These are phyloP conservation scores for Monilinia fructicola DNA, from an alignment of 2,329 filamentous ascomycete species.

Conservation along the genomic window DNA sequence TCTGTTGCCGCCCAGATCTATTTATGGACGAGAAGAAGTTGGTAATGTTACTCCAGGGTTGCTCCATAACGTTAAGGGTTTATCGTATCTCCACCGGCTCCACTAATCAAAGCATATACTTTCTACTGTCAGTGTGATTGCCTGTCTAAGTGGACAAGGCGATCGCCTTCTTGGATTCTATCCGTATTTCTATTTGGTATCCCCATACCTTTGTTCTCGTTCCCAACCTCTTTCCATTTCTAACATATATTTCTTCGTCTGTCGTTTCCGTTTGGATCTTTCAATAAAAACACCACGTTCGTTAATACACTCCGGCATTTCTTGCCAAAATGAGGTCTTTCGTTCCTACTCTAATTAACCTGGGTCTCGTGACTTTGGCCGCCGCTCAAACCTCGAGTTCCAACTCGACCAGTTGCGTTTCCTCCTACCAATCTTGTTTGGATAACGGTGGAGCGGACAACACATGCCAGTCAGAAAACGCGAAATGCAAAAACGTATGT, in stretches of 20 bases:
- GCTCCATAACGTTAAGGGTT: constrained; percentile 1
- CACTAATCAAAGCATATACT: constrained; percentile 14
- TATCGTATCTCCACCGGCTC: constrained; percentile 3
- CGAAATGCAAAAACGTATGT: constrained; percentile 26
- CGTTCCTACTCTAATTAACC: neutral
- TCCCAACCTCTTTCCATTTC: neutral
- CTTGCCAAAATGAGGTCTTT: constrained; percentile 3
- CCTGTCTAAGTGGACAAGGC: constrained; percentile 1
- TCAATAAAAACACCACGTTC: constrained; percentile 1
- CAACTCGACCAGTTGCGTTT: constrained; percentile 17
- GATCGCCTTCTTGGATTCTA: neutral
- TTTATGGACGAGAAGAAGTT: constrained; percentile 2
- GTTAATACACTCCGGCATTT: neutral
- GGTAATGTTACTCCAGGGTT: neutral
- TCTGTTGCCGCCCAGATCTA: neutral
- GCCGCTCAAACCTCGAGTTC: constrained; percentile 15
- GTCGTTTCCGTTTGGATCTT: constrained; percentile 5
- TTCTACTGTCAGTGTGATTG: neutral
- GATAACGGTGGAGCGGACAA: constrained; percentile 25
- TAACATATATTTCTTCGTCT: neutral
- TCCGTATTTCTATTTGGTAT: neutral
- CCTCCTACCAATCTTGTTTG: constrained; percentile 23
- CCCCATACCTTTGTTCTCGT: neutral
- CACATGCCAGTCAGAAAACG: constrained; percentile 24
- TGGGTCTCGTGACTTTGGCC: constrained; percentile 8